Evolutionary conservation across 495 filamentous ascomycete species (phyloP).

Genomic region (Lasiosphaeris hirsuta): DNA sequence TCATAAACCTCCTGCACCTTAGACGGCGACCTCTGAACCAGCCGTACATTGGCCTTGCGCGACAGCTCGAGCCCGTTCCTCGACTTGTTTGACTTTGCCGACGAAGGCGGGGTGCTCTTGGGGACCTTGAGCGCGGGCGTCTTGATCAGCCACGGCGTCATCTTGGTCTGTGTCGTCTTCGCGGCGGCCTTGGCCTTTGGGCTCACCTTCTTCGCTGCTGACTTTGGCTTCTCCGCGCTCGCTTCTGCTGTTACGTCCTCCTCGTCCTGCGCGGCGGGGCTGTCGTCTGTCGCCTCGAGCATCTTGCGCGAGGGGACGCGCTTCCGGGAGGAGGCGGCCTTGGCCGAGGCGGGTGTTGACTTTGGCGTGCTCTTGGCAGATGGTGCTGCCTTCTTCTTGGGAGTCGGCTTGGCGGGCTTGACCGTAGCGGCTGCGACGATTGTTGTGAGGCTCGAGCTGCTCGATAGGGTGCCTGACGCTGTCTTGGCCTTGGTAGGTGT

Average conservation of each 20-base stretch:
- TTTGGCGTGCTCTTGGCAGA: slow-evolving; percentile 15
- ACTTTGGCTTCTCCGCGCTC: too few species aligned
- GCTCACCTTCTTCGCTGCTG: too few species aligned
- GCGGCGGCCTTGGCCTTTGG: too few species aligned
- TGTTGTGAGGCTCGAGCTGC: slow-evolving; percentile 17
- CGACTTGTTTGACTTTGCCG: slow-evolving; percentile 1
- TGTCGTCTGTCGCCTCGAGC: background rate
- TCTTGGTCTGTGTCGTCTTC: background rate
- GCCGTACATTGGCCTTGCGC: slow-evolving; percentile 1
- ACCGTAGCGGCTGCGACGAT: slow-evolving; percentile 23
- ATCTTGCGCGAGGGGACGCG: slow-evolving; percentile 18
- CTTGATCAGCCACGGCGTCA: too few species aligned
- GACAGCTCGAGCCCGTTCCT: background rate
- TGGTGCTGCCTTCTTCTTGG: slow-evolving; percentile 13
- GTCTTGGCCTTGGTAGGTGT: slow-evolving; percentile 16
- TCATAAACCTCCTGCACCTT: too few species aligned
- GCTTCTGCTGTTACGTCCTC: too few species aligned
- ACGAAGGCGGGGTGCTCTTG: background rate
- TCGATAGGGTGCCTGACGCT: slow-evolving; percentile 5
- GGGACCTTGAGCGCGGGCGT: too few species aligned
- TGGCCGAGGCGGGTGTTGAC: background rate
- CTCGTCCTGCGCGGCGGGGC: too few species aligned
- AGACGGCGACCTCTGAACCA: background rate
- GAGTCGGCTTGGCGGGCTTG: slow-evolving; percentile 5
- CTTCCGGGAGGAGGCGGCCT: slow-evolving; percentile 10